Conservation (phyloP, 2,329 filamentous ascomycete species). For the Beauveria medogensis region DNA sequence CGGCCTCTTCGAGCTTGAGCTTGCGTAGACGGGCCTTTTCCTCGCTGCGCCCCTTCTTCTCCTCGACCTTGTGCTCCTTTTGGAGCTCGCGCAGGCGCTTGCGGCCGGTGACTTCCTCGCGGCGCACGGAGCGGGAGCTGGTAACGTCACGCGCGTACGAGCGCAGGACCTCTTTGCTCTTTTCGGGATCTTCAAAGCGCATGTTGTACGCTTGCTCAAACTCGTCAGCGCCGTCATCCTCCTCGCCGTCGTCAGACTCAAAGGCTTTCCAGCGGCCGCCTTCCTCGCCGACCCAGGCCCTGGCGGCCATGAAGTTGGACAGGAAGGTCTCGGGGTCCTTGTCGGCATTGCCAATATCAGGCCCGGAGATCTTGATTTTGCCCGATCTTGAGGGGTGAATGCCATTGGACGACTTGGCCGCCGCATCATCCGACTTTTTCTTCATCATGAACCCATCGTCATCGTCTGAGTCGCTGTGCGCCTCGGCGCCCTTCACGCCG, state of each 20-base stretch:
- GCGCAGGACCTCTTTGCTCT: slow-evolving; percentile 78
- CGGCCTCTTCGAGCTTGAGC: slow-evolving; percentile 83
- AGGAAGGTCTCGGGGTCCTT: slow-evolving; percentile 86
- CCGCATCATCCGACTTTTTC: slow-evolving; percentile 40
- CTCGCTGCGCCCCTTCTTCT: slow-evolving; percentile 65
- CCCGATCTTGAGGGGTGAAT: slow-evolving; percentile 49
- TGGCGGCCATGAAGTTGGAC: slow-evolving; percentile 89
- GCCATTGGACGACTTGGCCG: slow-evolving; percentile 31
- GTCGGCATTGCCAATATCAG: slow-evolving; percentile 68
- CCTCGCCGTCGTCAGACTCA: slow-evolving; percentile 89
- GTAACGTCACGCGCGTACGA: slow-evolving; percentile 85
- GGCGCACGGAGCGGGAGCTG: slow-evolving; percentile 72
- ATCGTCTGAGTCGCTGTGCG: slow-evolving; percentile 34
- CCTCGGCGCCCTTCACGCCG: slow-evolving; percentile 63
- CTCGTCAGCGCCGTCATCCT: slow-evolving; percentile 66
- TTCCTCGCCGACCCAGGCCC: slow-evolving; percentile 74
- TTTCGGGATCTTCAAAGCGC: slow-evolving; percentile 85
- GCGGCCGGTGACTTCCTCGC: slow-evolving; percentile 70
- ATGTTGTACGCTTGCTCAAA: slow-evolving; percentile 94
- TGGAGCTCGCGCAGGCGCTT: slow-evolving; percentile 74
- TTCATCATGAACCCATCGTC: slow-evolving; percentile 70
- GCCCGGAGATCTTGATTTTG: slow-evolving; percentile 41
- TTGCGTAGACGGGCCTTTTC: slow-evolving; percentile 80
- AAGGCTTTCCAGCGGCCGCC: slow-evolving; percentile 67
- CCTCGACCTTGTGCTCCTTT: slow-evolving; percentile 66